These are phyloP conservation scores for Russula emetica DNA, from an alignment of 768 basidiomycete genomes.

Conservation along the genomic window DNA sequence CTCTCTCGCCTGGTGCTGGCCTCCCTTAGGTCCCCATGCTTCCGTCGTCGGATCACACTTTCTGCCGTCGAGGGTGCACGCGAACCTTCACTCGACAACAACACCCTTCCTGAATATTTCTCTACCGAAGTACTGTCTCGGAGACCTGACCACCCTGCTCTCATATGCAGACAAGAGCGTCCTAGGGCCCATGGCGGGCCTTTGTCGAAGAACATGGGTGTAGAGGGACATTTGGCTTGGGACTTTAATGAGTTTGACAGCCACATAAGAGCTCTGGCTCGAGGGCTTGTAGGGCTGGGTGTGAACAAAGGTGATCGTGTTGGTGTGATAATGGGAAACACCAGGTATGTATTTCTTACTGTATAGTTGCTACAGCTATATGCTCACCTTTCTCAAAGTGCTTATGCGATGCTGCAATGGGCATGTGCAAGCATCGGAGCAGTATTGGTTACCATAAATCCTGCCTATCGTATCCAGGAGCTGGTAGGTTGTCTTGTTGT, in stretches of 20 bases:
- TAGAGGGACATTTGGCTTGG: constrained; percentile 61
- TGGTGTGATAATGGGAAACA: constrained; percentile 81
- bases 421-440: constrained; percentile 84
- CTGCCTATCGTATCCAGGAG: constrained; percentile 69
- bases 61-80: constrained; percentile 57
- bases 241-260: constrained; percentile 64
- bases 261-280: constrained; percentile 62
- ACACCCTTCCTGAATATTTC: constrained; percentile 64
- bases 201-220: constrained; percentile 45
- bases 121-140: constrained; percentile 48
- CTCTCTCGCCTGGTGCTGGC: neutral
- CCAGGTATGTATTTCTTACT: constrained; percentile 48
- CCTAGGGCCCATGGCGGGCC: constrained; percentile 61
- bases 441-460: constrained; percentile 77
- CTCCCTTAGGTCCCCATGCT: neutral
- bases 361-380: neutral
- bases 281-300: constrained; percentile 65
- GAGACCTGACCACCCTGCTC: constrained; percentile 49
- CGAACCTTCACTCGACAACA: constrained; percentile 50
- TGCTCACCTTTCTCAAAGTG: constrained; percentile 38
- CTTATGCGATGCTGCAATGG: constrained; percentile 82
- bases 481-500: constrained; percentile 46
- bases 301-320: constrained; percentile 73
- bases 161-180: constrained; percentile 59
- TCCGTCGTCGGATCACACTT: constrained; percentile 34